These are phyloP conservation scores for Glonium stellatum DNA, from an alignment of 495 filamentous ascomycete species.

Conservation along the genomic window DNA sequence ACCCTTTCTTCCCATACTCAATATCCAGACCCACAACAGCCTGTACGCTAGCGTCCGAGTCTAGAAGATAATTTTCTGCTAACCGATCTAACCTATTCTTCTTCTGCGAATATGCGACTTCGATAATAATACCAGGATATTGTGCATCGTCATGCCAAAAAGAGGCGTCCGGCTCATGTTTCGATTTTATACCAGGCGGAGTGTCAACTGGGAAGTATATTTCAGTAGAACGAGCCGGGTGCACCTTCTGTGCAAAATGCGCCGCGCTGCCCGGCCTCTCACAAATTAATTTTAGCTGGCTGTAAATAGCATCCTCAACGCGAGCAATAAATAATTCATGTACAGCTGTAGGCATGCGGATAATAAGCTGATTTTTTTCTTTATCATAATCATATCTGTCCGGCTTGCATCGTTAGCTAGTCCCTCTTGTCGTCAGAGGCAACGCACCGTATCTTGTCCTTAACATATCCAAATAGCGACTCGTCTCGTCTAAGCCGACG, in stretches of 20 bases:
- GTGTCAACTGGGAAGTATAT: background rate
- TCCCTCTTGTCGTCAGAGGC: too few species aligned
- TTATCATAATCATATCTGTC: constrained; percentile 1
- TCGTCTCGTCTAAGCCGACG: constrained; percentile 16
- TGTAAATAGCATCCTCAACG: background rate
- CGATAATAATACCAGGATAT: constrained; percentile 33
- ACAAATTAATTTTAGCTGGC: background rate
- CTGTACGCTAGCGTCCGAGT: constrained; percentile 30
- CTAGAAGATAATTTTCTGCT: constrained; percentile 34
- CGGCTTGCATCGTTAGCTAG: background rate
- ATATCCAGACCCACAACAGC: constrained; percentile 33
- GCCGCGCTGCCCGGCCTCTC: background rate
- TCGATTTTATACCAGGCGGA: constrained; percentile 9
- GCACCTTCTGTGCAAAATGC: background rate
- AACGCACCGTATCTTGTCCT: constrained; percentile 15
- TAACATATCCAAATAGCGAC: constrained; percentile 10
- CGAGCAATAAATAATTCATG: background rate
- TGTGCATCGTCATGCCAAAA: constrained; percentile 28
- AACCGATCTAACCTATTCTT: constrained; percentile 27
- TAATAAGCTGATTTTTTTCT: background rate
- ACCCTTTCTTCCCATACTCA: too few species aligned
- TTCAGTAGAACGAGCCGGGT: background rate
- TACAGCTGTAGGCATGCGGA: background rate
- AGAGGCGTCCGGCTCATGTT: constrained; percentile 31
- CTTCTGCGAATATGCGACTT: constrained; percentile 37